A percentile compares a stretch with the other conserved stretches of the same genome.
Conservation (phyloP, 345 rosid species). For the Hibiscus mutabilis region DNA sequence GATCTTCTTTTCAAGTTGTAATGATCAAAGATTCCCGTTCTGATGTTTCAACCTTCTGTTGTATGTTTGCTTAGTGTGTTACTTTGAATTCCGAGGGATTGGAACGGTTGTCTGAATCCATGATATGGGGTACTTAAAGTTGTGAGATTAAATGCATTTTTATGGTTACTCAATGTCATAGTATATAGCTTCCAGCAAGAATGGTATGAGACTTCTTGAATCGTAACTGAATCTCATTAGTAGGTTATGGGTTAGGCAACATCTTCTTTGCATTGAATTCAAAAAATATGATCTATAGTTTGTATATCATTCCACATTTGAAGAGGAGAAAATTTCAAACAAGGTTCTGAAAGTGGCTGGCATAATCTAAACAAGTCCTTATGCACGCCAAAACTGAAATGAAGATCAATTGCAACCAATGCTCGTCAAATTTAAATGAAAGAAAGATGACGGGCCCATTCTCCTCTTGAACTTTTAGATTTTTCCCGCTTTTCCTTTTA, state of each 20-base stretch:
- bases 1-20: neutral
- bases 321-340: neutral
- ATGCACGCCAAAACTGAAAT: neutral
- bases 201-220: constrained; percentile 1
- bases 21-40: neutral
- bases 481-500: neutral
- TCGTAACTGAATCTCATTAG: neutral
- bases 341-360: neutral
- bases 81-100: neutral
- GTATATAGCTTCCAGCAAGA: neutral
- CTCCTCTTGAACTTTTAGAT: neutral
- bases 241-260: neutral
- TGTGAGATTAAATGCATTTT: neutral
- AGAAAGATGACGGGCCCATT: neutral
- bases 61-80: neutral
- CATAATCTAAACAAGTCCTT: neutral
- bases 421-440: neutral
- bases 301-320: neutral
- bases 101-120: neutral
- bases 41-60: neutral
- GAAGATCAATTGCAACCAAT: neutral
- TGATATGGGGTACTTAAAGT: neutral
- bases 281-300: neutral
- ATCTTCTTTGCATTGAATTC: neutral
- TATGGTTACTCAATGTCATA: neutral